Evolutionary conservation across 176 grass and related monocot genomes (phyloP), one percentile per base, ranked within the genome.

Genomic region (Chrysopogon serrulatus): DNA sequence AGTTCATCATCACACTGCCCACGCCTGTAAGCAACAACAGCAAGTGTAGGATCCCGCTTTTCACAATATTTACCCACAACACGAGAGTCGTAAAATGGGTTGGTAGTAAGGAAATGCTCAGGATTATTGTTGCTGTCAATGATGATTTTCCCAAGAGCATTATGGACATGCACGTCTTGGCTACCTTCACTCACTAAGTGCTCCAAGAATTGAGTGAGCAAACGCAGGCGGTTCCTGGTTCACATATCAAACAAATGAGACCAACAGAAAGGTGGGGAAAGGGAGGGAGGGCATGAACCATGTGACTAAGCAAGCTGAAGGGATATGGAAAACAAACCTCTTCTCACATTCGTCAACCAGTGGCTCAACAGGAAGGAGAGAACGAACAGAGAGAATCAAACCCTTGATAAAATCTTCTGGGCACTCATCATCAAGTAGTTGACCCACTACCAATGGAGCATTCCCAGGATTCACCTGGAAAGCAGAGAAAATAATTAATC

Each of bases 341-440:
- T 98, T 98, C 96, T 98, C 93, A 0, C 91, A 98, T 79, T 98
- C 96, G 65, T 90, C 96, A 33, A 98, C 96, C 41, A 98, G 77
- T 36, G 93, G 96, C 87, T 98, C 96, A 82, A 98, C 93, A 33
- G 93, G 93, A 75, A 98, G 91, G 28, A 95, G 93, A 79, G 89
- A 93, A 36, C 93, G 93, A 27, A 95, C 96, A 86, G 93, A 98
- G 59, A 98, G 85, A 86, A 98, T 98, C 77, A 98, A 88, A 61
- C 96, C 93, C 84, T 98, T 98, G 15, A 98, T 98, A 51, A 98
- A 98, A 91, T 98, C 96, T 93, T 98, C 96, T 26, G 96, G 96
- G 77, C 96, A 98, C 21, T 94, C 96, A 67, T 95, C 96, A 88
- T 98, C 96, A 26, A 95, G 82, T 7, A 98, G 91, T 82, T 98